Base-by-base conservation (phyloP, 441 rosid species). In the Gossypium davidsonii region DNA sequence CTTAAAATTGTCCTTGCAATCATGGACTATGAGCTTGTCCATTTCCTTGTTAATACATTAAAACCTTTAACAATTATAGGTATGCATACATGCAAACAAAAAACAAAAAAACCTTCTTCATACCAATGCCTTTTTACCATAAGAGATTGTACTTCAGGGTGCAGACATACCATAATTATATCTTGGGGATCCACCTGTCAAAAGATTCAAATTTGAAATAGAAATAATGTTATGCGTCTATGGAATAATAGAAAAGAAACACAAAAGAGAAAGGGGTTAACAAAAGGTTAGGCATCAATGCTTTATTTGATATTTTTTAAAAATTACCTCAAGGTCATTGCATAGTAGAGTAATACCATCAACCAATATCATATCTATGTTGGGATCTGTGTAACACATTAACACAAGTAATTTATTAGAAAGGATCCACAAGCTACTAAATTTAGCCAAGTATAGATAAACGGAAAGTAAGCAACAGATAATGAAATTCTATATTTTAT, bases 171-270 rank as follows among this genome's bases (percentile, higher is more conserved):
- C 93, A 84, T 94, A 70, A 94, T 96, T 51, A 94, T 92, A 84
- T 94, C 99, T 84, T 94, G 99, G 70, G 98, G 97, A 86, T 94
- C 99, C 80, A 92, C 98, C 97, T 94, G 88, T 34, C 31, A 74
- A 77, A 71, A 80, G 0, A 59, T 26, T 21, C 53, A 65, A 5
- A 20, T 20, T 64, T 11, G 31, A 39, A 34, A 61, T 34, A 56
- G 52, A 39, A 60, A 60, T n/a, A 55, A 10, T 64, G 10, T 10
- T 10, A 63, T 12, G 10, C 8, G 7, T 23, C 15, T 51, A 53
- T 20, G 37, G 71, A 26, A 34, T 2, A 8, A 51, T 28, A 74
- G 28, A 3, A 53, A 39, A 70, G 17, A 4, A 56, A 21, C 6
- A 4, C 17, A 48, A 48, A 48, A 11, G n/a, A 69, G 9, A 55